A percentile compares a stretch with the other conserved stretches of the same genome.
phyloP scores from a whole-genome alignment of 1,284 basidiomycete species.

The Moesziomyces sp. region DNA sequence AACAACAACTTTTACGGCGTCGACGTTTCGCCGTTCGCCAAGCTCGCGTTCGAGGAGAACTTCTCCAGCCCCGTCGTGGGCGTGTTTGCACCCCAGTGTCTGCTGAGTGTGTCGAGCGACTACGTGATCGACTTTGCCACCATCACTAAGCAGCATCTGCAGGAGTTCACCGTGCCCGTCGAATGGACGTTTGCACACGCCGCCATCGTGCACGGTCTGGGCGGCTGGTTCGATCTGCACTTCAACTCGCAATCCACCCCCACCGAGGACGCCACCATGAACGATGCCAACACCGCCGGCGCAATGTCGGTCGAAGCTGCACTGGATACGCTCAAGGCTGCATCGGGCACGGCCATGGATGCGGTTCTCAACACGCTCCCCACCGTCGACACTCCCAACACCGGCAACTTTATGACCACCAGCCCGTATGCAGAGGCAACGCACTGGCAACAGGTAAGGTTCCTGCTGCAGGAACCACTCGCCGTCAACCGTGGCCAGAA shows the following conservation, averaged over 20 bases:
- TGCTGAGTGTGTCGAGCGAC: constrained; percentile 53
- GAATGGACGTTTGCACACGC: constrained; percentile 48
- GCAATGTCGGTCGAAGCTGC: constrained; percentile 21
- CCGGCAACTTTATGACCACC: constrained; percentile 58
- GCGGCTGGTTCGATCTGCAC: constrained; percentile 64
- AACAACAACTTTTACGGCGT: constrained; percentile 64
- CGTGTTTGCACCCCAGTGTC: constrained; percentile 52
- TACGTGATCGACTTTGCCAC: constrained; percentile 61
- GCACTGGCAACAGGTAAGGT: constrained; percentile 65
- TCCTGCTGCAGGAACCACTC: constrained; percentile 60
- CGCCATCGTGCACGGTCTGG: constrained; percentile 59
- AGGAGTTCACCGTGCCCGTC: constrained; percentile 58
- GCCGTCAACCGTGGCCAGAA: constrained; percentile 62
- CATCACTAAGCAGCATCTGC: constrained; percentile 50
- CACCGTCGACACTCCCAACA: constrained; percentile 16
- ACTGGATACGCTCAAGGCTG: constrained; percentile 14
- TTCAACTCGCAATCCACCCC: constrained; percentile 49
- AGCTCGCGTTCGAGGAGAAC: constrained; percentile 54
- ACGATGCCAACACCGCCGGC: constrained; percentile 10
- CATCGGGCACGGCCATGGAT: constrained; percentile 13
- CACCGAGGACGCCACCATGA: constrained; percentile 20
- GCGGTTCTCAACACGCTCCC: constrained; percentile 21
- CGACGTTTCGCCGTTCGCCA: constrained; percentile 59
- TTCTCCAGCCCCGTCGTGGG: constrained; percentile 62
- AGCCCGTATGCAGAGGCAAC: constrained; percentile 62